Evolutionary conservation across 129 eudicot genomes (phyloP), one percentile per base, ranked within the genome.

Genomic region (Deinandra increscens): DNA sequence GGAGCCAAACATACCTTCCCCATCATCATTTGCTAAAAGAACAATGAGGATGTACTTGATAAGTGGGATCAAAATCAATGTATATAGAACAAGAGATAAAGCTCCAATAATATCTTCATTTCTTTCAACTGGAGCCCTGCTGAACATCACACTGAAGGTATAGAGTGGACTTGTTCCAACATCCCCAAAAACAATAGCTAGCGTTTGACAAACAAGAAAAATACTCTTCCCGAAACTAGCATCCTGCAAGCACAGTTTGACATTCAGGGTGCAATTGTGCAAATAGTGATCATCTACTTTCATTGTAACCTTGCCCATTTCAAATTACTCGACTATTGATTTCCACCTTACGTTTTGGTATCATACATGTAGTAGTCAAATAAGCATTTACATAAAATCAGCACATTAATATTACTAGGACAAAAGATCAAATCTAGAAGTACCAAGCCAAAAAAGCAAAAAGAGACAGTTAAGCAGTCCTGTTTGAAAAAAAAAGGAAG

Each of bases 111-210:
- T 86, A 76, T 93, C 98, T 78, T 86, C 95, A 50, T 84, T 81
- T 62, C 84, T 78, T 1, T 89, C 83, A 42, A 83, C 74, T 39
- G 96, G 98, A 53, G 95, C 96, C 82, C 87, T 89, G 78, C 91
- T 87, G 81, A 93, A 93, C 95, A 93, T 87, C 66, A 89, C 98
- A 68, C 96, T 89, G 80, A 93, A 93, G 63, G 96, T 84, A 77
- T 93, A 93, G 18, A 93, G 61, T 36, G 96, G 96, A 71, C 98
- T 89, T 22, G 91, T 93, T 70, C 96, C 98, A 77, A 93, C 92
- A 84, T 93, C 98, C 70, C 98, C 98, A 78, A 89, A 93, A 53
- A 93, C 96, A 60, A 93, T 91, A 60, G 95, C 98, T 18, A 93
- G 91, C 46, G 91, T 86, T 81, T 93, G 98, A 68, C 86, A 85